Evolutionary conservation across 345 rosid species (phyloP).

Genomic region (Murraya paniculata): DNA sequence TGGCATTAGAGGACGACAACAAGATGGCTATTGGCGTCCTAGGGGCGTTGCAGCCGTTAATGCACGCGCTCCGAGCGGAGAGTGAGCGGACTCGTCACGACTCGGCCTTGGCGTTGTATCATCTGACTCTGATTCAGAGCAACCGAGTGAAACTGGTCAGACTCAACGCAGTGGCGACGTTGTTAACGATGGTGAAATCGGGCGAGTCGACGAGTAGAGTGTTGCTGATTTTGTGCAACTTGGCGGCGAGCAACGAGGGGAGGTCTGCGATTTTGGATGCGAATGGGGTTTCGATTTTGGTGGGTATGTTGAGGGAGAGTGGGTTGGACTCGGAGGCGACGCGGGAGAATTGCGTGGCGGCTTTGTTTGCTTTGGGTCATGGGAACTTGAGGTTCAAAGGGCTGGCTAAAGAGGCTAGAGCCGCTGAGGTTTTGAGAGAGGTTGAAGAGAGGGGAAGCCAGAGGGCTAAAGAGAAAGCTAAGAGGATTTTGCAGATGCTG

Average conservation of each 20-base stretch:
- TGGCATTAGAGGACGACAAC: constrained; percentile 74
- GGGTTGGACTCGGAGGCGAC: constrained; percentile 47
- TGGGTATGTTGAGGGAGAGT: constrained; percentile 46
- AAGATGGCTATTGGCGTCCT: constrained; percentile 81
- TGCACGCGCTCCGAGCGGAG: constrained; percentile 60
- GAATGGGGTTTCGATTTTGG: constrained; percentile 58
- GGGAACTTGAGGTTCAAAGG: constrained; percentile 78
- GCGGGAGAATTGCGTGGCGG: constrained; percentile 64
- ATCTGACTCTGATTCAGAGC: constrained; percentile 57
- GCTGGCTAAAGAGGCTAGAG: constrained; percentile 59
- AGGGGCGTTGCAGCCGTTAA: constrained; percentile 75
- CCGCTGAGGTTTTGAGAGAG: constrained; percentile 46
- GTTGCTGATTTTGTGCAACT: constrained; percentile 54
- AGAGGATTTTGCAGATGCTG: constrained; percentile 54
- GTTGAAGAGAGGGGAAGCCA: constrained; percentile 51
- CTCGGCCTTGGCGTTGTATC: constrained; percentile 76
- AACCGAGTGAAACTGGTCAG: constrained; percentile 59
- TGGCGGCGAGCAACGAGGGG: constrained; percentile 69
- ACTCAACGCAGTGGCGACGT: constrained; percentile 58
- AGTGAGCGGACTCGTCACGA: constrained; percentile 63
- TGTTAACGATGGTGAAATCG: constrained; percentile 55
- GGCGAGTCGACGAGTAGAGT: constrained; percentile 47
- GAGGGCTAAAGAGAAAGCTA: constrained; percentile 58
- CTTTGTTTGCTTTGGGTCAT: constrained; percentile 49
- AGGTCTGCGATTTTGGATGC: constrained; percentile 70